Base-by-base conservation (phyloP, 176 grass and related monocot genomes). In the Carex cristatella region DNA sequence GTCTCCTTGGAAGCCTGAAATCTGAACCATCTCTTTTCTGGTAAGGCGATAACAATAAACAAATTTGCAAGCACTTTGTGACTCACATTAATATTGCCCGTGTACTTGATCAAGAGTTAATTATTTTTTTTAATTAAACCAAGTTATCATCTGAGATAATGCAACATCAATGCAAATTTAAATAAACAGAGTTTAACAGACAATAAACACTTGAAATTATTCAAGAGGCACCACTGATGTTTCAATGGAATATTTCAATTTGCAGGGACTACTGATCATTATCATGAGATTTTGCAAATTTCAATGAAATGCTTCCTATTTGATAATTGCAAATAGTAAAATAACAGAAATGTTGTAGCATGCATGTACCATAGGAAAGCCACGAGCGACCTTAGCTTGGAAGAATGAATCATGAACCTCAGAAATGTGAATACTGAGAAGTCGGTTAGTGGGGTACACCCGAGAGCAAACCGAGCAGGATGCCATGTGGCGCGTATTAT, bases 381-480 rank as follows among this genome's bases (percentile, higher is more conserved):
- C 96, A 53, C 87, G 88, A 14, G 93, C 88, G 69, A 94, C 96
- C 87, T 99, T 94, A 84, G 93, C 93, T 89, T 95, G 88, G 58
- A 95, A 99, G 75, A 95, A 99, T 0, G 96, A 99, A 88, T 99
- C 96, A 69, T 99, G 96, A 5, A 89, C 88, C 85, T 95, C 96
- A 44, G 96, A 99, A 59, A 99, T 83, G 89, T 99, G 96, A 81
- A 95, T 92, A 79, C 88, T 95, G 12, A 99, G 84, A 46, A 95
- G 83, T 54, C 88, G 88, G 68, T 85, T 90, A 53, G 96, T 95
- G 82, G 96, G 96, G 85, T 92, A 99, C 48, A 99, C 88, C 87
- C 96, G 88, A 38, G 83, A 94, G 79, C 96, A 95, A 60, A 95
- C 87, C 2, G 90, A 95, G 90, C 96, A 95, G 15, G 96, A 99